Evolutionary conservation across 495 filamentous ascomycete genomes (phyloP).

Genomic region (Pyronema domesticum): DNA sequence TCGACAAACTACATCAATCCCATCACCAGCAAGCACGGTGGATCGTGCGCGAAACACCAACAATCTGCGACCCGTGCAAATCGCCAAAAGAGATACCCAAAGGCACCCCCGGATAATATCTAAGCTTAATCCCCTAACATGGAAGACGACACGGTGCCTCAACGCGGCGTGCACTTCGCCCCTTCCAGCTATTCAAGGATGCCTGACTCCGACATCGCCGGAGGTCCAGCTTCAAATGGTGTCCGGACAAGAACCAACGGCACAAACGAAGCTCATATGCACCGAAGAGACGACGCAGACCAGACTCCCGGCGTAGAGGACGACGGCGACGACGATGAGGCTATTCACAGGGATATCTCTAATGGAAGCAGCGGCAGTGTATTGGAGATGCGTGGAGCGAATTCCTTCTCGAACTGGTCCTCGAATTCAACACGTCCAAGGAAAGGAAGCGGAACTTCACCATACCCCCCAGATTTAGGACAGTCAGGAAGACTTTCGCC

Average conservation of each 20-base stretch:
- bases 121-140: neutral
- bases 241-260: neutral
- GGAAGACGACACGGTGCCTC: neutral
- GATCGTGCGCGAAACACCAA: too few species aligned
- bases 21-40: too few species aligned
- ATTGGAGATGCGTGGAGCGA: conserved; percentile 4
- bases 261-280: neutral
- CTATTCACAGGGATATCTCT: neutral
- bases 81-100: too few species aligned
- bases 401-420: conserved; percentile 7
- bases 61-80: too few species aligned
- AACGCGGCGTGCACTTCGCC: neutral
- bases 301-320: conserved; percentile 18
- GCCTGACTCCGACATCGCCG: neutral
- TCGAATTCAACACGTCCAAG: conserved; percentile 13
- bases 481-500: conserved; percentile 21
- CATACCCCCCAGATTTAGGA: conserved; percentile 12
- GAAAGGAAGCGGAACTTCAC: conserved; percentile 7
- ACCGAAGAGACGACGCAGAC: conserved; percentile 11
- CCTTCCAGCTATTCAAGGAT: neutral
- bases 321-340: conserved; percentile 7
- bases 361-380: neutral
- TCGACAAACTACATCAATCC: too few species aligned
- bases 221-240: conserved; percentile 1
- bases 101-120: too few species aligned